Evolutionary conservation across 768 basidiomycete genomes (phyloP), one percentile per base, ranked within the genome.

Genomic region (Clitopilus hobsonii): DNA sequence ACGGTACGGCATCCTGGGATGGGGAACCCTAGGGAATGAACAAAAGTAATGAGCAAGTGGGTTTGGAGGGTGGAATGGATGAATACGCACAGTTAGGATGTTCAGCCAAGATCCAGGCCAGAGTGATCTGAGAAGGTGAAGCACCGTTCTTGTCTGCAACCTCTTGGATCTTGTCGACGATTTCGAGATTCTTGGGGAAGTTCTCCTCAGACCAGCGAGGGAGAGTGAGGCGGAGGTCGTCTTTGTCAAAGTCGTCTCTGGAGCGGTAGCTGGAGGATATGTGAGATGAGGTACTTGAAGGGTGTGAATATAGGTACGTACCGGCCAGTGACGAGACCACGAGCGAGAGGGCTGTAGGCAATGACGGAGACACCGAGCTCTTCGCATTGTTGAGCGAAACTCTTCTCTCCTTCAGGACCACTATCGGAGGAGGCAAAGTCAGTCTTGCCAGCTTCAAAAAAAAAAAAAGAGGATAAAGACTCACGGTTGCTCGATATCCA

Each of bases 281-380:
- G 32, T 24, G 3, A 47, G 8, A 6, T 8, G 49, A 16, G 23
- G 18, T 3, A 36, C n/a, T 11, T n/a, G n/a, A 11, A 5, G 10
- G 27, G 11, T 24, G 32, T 26, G 30, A 13, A 50, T 13, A 10
- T 20, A 26, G 6, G 50, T 10, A 16, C 57, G 69, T 28, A 74
- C 67, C 66, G 67, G 16, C 81, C 81, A 0, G 77, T 79, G 50
- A 79, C 60, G 25, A 83, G 49, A 0, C 81, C 81, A 22, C 79
- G 70, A 1, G 74, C 78, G 29, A 82, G 70, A 0, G 82, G 82
- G 16, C 73, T 70, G 58, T 80, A 81, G 1, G 75, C 76, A 20
- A 83, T 70, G 49, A 80, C 68, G 2, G 71, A 63, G 13, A 79
- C 66, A 3, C 79, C 77, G 11, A 78, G 65, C 59, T 80, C 75